Conservation (phyloP, 2,329 filamentous ascomycete genomes). For the Arthrinium puccinioides region DNA sequence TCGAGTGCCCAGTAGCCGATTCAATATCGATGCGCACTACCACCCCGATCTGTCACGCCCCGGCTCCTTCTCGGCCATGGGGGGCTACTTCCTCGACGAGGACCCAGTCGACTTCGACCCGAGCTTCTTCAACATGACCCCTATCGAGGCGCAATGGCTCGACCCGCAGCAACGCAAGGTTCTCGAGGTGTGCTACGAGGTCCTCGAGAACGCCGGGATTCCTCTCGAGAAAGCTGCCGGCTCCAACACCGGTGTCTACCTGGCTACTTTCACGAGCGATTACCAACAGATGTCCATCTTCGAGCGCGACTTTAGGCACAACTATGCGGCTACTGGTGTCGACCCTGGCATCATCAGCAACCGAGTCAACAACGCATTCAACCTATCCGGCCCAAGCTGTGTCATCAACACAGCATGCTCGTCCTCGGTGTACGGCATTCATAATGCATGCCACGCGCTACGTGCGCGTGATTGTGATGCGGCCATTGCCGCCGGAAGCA, state of each 20-base stretch:
- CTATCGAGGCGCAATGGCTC: conserved; percentile 25
- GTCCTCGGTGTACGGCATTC: background rate
- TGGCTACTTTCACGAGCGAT: conserved; percentile 15
- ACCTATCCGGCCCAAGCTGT: conserved; percentile 23
- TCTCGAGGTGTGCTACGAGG: conserved; percentile 33
- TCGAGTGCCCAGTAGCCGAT: conserved; percentile 5
- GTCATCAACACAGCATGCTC: conserved; percentile 2
- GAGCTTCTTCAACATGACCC: conserved; percentile 31
- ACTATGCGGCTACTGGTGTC: conserved; percentile 22
- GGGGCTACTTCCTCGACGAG: conserved; percentile 13
- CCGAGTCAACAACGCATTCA: conserved; percentile 28
- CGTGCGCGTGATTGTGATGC: background rate
- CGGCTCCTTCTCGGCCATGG: conserved; percentile 9
- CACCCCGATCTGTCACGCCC: conserved; percentile 11
- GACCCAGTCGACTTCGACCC: conserved; percentile 15
- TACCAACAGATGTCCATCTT: conserved; percentile 18
- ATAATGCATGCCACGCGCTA: conserved; percentile 1
- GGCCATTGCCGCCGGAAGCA: background rate
- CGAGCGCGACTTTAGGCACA: conserved; percentile 18
- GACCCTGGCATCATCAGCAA: conserved; percentile 28
- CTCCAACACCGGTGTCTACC: conserved; percentile 19
- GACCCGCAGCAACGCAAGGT: conserved; percentile 30
- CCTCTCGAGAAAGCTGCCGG: conserved; percentile 18
- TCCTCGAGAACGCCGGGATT: conserved; percentile 29
- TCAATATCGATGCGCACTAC: conserved; percentile 14